These are phyloP conservation scores for Mortierella antarctica DNA, from an alignment of 192 early-diverging fungal genomes.

Conservation along the genomic window DNA sequence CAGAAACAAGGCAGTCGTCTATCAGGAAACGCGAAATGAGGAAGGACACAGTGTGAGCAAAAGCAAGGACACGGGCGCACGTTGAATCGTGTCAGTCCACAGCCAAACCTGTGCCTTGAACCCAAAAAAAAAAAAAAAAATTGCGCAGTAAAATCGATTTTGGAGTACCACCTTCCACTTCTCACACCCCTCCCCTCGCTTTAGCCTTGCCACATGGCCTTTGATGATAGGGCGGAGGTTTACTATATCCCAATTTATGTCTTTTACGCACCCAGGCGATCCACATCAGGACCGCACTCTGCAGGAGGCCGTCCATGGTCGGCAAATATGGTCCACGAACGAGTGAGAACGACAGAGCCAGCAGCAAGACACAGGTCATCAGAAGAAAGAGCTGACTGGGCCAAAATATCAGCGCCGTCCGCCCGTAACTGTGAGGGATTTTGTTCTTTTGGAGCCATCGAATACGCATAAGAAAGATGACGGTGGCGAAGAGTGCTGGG, in stretches of 20 bases:
- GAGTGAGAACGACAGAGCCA: slow-evolving; percentile 20
- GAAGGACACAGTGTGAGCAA: not conserved
- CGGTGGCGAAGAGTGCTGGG: slow-evolving; percentile 13
- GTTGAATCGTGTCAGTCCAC: no score
- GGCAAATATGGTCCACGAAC: slow-evolving; percentile 23
- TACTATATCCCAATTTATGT: not conserved
- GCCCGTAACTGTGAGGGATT: slow-evolving; percentile 23
- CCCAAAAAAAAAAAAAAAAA: no score
- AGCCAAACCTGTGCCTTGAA: no score
- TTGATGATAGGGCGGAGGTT: no score
- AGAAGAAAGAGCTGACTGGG: slow-evolving; percentile 24
- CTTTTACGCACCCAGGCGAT: slow-evolving; percentile 16
- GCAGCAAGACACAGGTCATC: not conserved
- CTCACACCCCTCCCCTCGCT: not conserved
- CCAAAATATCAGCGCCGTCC: slow-evolving; percentile 36
- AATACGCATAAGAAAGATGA: slow-evolving; percentile 13
- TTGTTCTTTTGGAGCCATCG: slow-evolving; percentile 12
- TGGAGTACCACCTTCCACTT: no score
- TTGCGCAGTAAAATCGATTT: no score
- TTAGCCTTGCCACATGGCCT: no score
- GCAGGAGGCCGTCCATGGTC: slow-evolving; percentile 23
- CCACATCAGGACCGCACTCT: slow-evolving; percentile 13
- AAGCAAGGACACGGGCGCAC: no score
- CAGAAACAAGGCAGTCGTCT: slow-evolving; percentile 21
- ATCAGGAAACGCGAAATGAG: not conserved